Base-by-base conservation (phyloP, 2,329 filamentous ascomycete genomes). In the Acrocalymma vagum region DNA sequence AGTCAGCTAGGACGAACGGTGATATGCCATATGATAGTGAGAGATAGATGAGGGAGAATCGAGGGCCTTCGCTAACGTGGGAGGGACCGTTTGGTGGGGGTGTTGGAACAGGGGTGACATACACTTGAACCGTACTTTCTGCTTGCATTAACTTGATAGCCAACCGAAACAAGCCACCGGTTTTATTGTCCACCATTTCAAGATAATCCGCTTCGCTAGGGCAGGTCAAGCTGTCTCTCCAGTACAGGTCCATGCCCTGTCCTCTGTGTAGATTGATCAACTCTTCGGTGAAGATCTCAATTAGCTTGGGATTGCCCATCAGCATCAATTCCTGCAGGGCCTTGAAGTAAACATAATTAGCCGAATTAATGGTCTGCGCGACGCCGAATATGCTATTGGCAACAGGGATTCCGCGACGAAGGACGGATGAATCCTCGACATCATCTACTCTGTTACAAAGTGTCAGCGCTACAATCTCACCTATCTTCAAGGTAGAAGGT, bases 101-200 rank as follows among this genome's bases (percentile, higher is more conserved):
- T n/a, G n/a, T n/a, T n/a, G n/a, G n/a, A n/a, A n/a, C n/a, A 32
- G 34, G 21, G 10, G 48, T 48, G 24, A 63, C 61, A 15, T 61
- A 77, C 74, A 74, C 70, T 11, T 71, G 52, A 14, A 67, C 73
- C 22, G 72, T 65, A 41, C 76, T 80, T 71, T 92, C 87, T 38
- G 86, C 87, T 69, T 93, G 88, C 89, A 95, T 95, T 20, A 95
- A 80, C 72, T 92, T 90, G 65, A 95, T 86, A 26, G 88, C 88
- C 8, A 95, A 74, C 26, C 90, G 81, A 75, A 95, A 95, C 2
- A 96, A 78, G 0, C 90, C 90, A 36, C 90, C 90, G 0, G 90
- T 95, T 74, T 95, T 95, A 73, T 95, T 92, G 58, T 83, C 83
- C 9, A 95, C 90, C 90, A 95, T 95, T 67, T 95, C 88, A n/a